Evolutionary conservation across 2,329 filamentous ascomycete genomes (phyloP).

Genomic region (Aphanocladium album): DNA sequence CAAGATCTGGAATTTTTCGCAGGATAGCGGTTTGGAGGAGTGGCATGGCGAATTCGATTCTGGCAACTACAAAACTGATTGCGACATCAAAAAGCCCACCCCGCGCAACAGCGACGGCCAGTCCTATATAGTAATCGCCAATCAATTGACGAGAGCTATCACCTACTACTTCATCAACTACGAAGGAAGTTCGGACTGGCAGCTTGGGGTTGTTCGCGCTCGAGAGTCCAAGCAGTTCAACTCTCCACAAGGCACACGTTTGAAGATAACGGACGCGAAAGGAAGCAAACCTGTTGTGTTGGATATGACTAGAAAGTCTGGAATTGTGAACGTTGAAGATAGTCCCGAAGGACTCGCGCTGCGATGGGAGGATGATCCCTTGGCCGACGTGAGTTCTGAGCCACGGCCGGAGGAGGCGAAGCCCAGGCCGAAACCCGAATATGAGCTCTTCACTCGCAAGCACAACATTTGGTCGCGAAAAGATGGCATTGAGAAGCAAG

Average conservation of each 20-base stretch:
- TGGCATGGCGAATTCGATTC: slow-evolving; percentile 16
- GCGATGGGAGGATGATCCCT: background rate
- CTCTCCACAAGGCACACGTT: background rate
- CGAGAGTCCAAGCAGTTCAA: background rate
- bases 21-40: slow-evolving; percentile 13
- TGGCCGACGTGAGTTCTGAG: background rate
- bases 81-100: background rate
- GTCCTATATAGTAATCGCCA: slow-evolving; percentile 20
- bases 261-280: background rate
- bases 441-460: background rate
- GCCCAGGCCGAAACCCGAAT: background rate
- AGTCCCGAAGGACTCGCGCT: background rate
- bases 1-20: slow-evolving; percentile 19
- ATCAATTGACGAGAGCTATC: slow-evolving; percentile 18
- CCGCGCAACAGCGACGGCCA: slow-evolving; percentile 15
- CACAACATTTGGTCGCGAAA: background rate
- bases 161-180: slow-evolving; percentile 16
- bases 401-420: background rate
- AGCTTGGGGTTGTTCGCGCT: background rate
- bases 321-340: background rate
- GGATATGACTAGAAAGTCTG: background rate
- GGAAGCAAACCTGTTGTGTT: background rate
- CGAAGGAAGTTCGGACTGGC: background rate
- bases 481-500: background rate
- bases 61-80: background rate